Percentiles rank a stretch among this genome's conserved stretches.
Conservation (phyloP, 352 stramenopile species). For the Globisporangium nodosum region DNA sequence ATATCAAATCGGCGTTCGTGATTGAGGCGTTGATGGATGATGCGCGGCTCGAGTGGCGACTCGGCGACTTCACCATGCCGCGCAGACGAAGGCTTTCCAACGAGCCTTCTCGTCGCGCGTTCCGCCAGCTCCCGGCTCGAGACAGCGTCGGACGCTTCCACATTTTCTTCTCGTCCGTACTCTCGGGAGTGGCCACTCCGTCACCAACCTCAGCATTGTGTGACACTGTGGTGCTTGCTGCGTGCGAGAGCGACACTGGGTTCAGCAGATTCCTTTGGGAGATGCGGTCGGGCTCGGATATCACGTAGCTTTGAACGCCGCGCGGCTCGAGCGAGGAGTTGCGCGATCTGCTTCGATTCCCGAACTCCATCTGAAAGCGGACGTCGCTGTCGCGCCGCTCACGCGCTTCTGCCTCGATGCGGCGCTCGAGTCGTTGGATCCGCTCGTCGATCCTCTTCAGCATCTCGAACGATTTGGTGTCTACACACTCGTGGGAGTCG, state of each 20-base stretch:
- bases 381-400: constrained; percentile 49
- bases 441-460: constrained; percentile 47
- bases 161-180: constrained; percentile 28
- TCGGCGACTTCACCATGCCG: constrained; percentile 19
- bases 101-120: constrained; percentile 30
- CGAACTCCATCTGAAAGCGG: constrained; percentile 24
- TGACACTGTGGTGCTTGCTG: background rate
- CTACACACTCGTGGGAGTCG: constrained; percentile 5
- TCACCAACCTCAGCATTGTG: constrained; percentile 9
- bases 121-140: constrained; percentile 46
- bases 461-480: constrained; percentile 26
- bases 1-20: constrained; percentile 17
- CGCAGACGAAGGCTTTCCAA: constrained; percentile 30
- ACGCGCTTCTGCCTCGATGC: constrained; percentile 38
- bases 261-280: constrained; percentile 50
- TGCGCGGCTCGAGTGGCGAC: constrained; percentile 23
- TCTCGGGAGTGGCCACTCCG: constrained; percentile 20
- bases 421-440: constrained; percentile 38
- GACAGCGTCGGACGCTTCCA: constrained; percentile 27
- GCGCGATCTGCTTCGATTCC: constrained; percentile 5
- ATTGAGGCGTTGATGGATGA: constrained; percentile 21
- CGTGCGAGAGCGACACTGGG: constrained; percentile 10
- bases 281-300: constrained; percentile 55
- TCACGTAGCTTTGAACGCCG: constrained; percentile 19
- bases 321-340: constrained; percentile 4